A percentile compares a stretch with the other conserved stretches of the same genome.
These are phyloP conservation scores for Erodium moschatum DNA, from an alignment of 441 rosid genomes.

Conservation along the genomic window DNA sequence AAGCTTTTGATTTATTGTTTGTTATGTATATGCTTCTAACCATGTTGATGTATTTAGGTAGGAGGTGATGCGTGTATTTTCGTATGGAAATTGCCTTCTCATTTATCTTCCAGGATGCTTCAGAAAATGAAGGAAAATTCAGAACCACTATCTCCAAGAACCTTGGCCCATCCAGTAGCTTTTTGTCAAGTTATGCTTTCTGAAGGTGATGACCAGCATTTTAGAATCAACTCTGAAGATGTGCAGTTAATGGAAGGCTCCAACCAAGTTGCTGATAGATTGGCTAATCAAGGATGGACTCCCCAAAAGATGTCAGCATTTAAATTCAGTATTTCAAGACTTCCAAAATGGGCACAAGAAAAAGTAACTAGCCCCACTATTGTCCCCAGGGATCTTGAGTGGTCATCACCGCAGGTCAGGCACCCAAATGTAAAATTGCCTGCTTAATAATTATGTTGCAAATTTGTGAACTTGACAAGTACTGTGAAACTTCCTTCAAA, in stretches of 20 bases:
- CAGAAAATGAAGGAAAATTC: constrained; percentile 41
- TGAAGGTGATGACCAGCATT: constrained; percentile 34
- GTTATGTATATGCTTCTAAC: constrained; percentile 13
- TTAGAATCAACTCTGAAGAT: constrained; percentile 24
- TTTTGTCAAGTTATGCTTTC: constrained; percentile 30
- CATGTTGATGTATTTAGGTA: constrained; percentile 39
- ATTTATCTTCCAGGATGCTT: constrained; percentile 46
- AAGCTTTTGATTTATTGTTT: neutral
- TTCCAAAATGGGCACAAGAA: constrained; percentile 82
- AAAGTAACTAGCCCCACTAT: constrained; percentile 38
- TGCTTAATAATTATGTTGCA: neutral
- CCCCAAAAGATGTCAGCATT: constrained; percentile 49
- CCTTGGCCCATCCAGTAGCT: constrained; percentile 28
- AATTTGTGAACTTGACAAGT: constrained; percentile 10
- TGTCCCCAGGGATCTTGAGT: constrained; percentile 28
- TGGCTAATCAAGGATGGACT: constrained; percentile 26
- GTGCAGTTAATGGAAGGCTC: constrained; percentile 22
- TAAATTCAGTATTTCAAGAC: constrained; percentile 67
- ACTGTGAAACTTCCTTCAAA: neutral
- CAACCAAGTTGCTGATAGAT: constrained; percentile 19
- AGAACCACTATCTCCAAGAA: constrained; percentile 35
- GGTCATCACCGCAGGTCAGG: constrained; percentile 42
- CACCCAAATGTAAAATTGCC: constrained; percentile 10
- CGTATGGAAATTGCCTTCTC: constrained; percentile 60
- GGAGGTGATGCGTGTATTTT: constrained; percentile 74